Evolutionary conservation across 2,329 filamentous ascomycete genomes (phyloP).

Genomic region (Sporothrix brunneoviolacea): DNA sequence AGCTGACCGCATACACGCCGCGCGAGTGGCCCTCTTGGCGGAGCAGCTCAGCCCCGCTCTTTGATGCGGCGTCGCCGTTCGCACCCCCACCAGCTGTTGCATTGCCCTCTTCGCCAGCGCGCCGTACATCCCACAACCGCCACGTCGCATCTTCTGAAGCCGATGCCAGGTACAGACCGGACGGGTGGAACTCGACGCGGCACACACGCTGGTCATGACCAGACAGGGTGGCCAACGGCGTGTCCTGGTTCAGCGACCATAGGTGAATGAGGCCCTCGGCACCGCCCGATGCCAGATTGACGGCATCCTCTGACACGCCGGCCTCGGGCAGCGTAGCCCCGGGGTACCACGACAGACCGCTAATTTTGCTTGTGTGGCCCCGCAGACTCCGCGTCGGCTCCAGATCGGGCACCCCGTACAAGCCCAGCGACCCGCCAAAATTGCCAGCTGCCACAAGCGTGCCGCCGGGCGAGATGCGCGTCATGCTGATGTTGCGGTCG

Average conservation of each 20-base stretch:
- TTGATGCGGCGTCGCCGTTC: background rate
- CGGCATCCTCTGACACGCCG: constrained; percentile 62
- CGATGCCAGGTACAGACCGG: constrained; percentile 80
- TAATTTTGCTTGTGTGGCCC: constrained; percentile 83
- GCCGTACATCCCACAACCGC: constrained; percentile 91
- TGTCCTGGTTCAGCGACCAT: constrained; percentile 84
- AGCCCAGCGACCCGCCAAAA: constrained; percentile 83
- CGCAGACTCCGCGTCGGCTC: constrained; percentile 68
- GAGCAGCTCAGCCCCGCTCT: constrained; percentile 42
- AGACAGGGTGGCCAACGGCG: constrained; percentile 71
- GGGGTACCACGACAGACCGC: constrained; percentile 85
- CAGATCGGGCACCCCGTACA: constrained; percentile 77
- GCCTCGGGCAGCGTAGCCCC: constrained; percentile 66
- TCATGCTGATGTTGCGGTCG: constrained; percentile 85
- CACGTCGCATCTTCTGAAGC: constrained; percentile 95
- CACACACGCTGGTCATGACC: constrained; percentile 86
- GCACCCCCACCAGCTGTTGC: no score
- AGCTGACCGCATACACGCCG: constrained; percentile 83
- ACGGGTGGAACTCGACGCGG: constrained; percentile 90
- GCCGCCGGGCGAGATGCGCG: constrained; percentile 80
- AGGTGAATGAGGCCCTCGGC: constrained; percentile 82
- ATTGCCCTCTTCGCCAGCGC: constrained; percentile 55
- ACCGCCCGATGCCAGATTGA: constrained; percentile 86
- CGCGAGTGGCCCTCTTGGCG: constrained; percentile 92
- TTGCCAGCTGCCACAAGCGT: constrained; percentile 82